These are phyloP conservation scores for Suillus weaverae DNA, from an alignment of 768 basidiomycete species.

Conservation along the genomic window DNA sequence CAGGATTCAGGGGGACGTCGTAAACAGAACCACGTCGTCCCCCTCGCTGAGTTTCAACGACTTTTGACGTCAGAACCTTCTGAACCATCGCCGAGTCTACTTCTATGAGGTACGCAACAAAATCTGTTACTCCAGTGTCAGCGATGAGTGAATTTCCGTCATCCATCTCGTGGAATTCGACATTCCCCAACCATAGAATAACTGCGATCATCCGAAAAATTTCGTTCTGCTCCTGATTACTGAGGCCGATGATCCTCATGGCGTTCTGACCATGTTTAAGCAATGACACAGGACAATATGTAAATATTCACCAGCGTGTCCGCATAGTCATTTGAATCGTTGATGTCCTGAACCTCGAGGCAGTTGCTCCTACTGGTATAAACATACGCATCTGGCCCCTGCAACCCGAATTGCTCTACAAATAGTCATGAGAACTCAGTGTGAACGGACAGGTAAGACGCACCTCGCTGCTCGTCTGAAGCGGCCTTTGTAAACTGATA, in stretches of 20 bases:
- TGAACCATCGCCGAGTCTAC: constrained; percentile 75
- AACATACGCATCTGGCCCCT: constrained; percentile 93
- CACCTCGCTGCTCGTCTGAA: constrained; percentile 84
- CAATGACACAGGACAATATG: constrained; percentile 5
- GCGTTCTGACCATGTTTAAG: constrained; percentile 59
- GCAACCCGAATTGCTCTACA: constrained; percentile 89
- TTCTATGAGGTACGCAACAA: constrained; percentile 93
- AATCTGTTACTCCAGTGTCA: constrained; percentile 90
- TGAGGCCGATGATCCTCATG: constrained; percentile 92
- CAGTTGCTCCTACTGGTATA: constrained; percentile 94
- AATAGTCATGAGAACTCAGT: constrained; percentile 14
- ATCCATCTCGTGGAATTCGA: constrained; percentile 84
- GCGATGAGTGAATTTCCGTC: constrained; percentile 83
- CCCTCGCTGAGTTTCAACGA: constrained; percentile 91
- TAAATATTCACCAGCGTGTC: constrained; percentile 76
- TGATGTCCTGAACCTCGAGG: constrained; percentile 85
- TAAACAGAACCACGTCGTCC: constrained; percentile 95
- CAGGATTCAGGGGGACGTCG: constrained; percentile 90
- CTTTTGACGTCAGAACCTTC: constrained; percentile 81
- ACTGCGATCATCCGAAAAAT: constrained; percentile 93
- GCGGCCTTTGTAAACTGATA: constrained; percentile 99
- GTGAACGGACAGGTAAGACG: constrained; percentile 16
- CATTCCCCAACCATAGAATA: constrained; percentile 95
- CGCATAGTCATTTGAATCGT: constrained; percentile 83
- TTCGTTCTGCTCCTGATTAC: constrained; percentile 78